Conservation (phyloP, 202 grass and related monocot species). For the Musa balbisiana region DNA sequence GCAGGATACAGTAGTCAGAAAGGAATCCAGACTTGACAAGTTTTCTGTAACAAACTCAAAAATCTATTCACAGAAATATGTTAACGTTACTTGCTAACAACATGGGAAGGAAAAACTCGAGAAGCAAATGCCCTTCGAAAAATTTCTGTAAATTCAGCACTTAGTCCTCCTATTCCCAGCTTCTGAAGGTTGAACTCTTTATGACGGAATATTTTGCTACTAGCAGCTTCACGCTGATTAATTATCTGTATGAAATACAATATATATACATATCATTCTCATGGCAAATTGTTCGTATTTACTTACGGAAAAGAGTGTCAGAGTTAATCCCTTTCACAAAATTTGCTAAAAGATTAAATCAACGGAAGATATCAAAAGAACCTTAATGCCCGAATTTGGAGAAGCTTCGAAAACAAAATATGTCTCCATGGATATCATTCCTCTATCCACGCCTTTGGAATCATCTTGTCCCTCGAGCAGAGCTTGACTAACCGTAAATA, state of each 20-base stretch:
- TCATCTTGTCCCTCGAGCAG: constrained; percentile 78
- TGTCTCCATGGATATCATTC: constrained; percentile 69
- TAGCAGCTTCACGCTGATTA: constrained; percentile 93
- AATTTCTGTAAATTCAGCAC: constrained; percentile 94
- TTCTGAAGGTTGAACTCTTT: constrained; percentile 96
- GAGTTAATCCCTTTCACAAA: background rate
- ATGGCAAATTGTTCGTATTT: background rate
- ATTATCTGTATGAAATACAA: constrained; percentile 44
- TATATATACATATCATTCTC: too few species aligned
- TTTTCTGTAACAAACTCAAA: constrained; percentile 10
- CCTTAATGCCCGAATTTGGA: constrained; percentile 96
- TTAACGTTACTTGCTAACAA: constrained; percentile 69
- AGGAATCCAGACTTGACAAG: constrained; percentile 5
- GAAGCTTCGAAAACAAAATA: constrained; percentile 94
- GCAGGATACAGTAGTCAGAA: constrained; percentile 28
- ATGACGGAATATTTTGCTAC: constrained; percentile 98
- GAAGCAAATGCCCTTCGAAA: constrained; percentile 98
- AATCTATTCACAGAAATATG: background rate
- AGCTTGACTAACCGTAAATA: constrained; percentile 88
- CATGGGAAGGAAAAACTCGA: constrained; percentile 79
- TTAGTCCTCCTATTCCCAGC: constrained; percentile 86
- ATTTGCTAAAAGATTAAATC: background rate
- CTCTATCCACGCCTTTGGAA: constrained; percentile 68
- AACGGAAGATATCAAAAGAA: constrained; percentile 14
- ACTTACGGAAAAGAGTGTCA: background rate